Evolutionary conservation across 306 rosid species (phyloP).

Genomic region (Inga laurina): DNA sequence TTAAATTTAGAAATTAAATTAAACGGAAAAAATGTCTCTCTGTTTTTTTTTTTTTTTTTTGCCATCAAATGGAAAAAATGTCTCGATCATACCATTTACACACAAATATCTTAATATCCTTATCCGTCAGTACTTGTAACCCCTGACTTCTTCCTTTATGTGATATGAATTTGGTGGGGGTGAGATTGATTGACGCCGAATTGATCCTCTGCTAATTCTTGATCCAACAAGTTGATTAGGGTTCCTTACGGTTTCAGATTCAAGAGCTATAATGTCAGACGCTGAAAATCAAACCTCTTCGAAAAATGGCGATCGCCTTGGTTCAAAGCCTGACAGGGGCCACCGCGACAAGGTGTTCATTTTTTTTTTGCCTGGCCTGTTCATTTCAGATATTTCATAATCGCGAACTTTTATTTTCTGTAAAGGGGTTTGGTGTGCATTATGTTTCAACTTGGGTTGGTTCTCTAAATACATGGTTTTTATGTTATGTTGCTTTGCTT

Average conservation of each 20-base stretch:
- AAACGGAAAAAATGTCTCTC: background rate
- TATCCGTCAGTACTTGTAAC: background rate
- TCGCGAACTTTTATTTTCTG: background rate
- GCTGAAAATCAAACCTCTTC: slow-evolving; percentile 35
- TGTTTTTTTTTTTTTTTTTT: too few relatives aligned
- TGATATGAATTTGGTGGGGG: background rate
- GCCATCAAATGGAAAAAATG: too few relatives aligned
- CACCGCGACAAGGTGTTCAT: slow-evolving; percentile 29
- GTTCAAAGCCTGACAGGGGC: slow-evolving; percentile 34
- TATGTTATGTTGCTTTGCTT: slow-evolving; percentile 3
- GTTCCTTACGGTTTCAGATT: slow-evolving; percentile 40
- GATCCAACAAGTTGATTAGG: background rate
- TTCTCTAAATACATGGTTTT: background rate
- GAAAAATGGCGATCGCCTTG: slow-evolving; percentile 19
- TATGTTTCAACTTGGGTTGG: background rate
- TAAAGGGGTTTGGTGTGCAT: background rate
- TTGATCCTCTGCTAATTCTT: background rate
- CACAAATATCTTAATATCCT: background rate
- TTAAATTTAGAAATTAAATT: too few relatives aligned
- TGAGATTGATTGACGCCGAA: background rate
- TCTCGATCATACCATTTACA: background rate
- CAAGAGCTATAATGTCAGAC: slow-evolving; percentile 61
- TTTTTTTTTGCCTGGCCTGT: background rate
- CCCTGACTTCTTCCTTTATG: background rate
- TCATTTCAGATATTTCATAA: background rate